Percentiles rank a stretch among this genome's conserved stretches.
These are phyloP conservation scores for Trichoderma sp. DNA, from an alignment of 2,329 filamentous ascomycete genomes.

Conservation along the genomic window DNA sequence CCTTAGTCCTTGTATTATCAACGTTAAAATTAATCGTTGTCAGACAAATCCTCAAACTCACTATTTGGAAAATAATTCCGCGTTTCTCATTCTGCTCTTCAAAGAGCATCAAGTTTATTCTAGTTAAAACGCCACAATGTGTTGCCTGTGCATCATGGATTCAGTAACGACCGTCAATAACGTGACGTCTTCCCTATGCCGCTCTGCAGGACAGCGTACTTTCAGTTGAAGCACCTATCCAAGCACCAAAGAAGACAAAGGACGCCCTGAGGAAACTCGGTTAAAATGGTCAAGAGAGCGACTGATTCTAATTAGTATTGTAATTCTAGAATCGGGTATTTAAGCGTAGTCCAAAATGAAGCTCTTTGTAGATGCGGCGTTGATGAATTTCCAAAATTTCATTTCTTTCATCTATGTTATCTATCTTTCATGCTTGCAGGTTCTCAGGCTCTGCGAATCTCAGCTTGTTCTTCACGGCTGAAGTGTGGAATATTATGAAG, in stretches of 20 bases:
- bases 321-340: not conserved
- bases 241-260: not conserved
- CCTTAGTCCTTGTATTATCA: not conserved
- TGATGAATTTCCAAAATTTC: not conserved
- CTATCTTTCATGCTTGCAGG: not conserved
- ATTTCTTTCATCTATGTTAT: not conserved
- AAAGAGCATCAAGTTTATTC: not conserved
- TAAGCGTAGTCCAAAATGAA: not conserved
- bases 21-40: not conserved
- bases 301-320: not conserved
- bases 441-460: not conserved
- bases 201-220: not conserved
- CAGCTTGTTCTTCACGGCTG: not conserved
- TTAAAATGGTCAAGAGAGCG: not conserved
- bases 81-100: not conserved
- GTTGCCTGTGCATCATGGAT: not conserved
- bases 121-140: not conserved
- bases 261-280: not conserved
- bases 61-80: not conserved
- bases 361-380: not conserved
- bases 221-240: not conserved
- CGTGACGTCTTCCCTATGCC: not conserved
- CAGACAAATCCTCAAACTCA: not conserved
- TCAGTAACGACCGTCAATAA: not conserved
- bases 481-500: not conserved